Conservation (phyloP, 768 basidiomycete species). For the Calocybe indica region DNA sequence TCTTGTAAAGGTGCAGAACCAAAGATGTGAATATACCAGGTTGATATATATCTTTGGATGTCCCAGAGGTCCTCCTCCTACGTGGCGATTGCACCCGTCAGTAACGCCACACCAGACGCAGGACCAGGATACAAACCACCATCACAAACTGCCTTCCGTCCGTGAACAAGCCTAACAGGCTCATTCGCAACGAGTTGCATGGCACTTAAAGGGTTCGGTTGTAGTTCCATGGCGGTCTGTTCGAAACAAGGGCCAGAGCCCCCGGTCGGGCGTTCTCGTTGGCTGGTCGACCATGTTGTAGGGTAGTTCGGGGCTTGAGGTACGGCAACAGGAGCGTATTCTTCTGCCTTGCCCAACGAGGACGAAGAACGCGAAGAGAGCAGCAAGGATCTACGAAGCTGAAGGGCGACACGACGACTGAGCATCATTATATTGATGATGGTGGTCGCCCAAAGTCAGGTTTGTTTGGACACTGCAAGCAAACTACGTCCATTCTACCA, state of each 20-base stretch:
- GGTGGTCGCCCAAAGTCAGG: conserved; percentile 3
- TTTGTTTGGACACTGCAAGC: not conserved
- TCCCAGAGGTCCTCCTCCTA: conserved; percentile 91
- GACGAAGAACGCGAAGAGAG: too few relatives aligned
- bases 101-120: not conserved
- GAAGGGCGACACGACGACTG: conserved; percentile 26
- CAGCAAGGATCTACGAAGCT: too few relatives aligned
- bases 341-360: too few relatives aligned
- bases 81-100: not conserved
- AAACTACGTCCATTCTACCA: not conserved
- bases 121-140: conserved; percentile 62
- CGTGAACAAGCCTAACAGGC: conserved; percentile 76
- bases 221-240: conserved; percentile 81
- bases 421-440: conserved; percentile 27
- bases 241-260: conserved; percentile 80
- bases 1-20: not conserved
- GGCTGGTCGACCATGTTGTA: conserved; percentile 80
- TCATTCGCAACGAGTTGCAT: conserved; percentile 87
- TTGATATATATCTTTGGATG: conserved; percentile 98
- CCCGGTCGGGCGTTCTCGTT: conserved; percentile 59
- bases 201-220: conserved; percentile 86
- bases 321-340: conserved; percentile 25
- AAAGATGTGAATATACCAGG: conserved; percentile 42
- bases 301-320: conserved; percentile 82
- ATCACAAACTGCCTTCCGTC: conserved; percentile 87